Conservation (phyloP, 2,329 filamentous ascomycete genomes). For the Pseudogymnoascus sp. region DNA sequence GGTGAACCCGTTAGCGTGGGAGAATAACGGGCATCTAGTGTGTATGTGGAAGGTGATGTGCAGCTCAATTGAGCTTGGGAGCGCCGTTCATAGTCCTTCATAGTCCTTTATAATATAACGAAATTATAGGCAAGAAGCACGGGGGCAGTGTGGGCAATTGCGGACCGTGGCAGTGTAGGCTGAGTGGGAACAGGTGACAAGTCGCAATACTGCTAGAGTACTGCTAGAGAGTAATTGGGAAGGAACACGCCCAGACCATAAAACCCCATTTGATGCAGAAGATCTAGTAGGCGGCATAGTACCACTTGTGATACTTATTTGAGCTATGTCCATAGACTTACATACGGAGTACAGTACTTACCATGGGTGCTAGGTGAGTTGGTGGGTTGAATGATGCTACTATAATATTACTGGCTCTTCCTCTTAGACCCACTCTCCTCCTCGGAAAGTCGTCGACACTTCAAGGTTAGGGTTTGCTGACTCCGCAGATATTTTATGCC, state of each 20-base stretch:
- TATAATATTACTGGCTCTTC: neutral
- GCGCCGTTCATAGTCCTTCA: slow-evolving; percentile 3
- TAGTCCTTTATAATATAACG: slow-evolving; percentile 4
- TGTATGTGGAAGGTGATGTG: slow-evolving; percentile 1
- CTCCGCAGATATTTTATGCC: neutral
- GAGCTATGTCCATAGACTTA: neutral
- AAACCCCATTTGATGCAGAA: neutral
- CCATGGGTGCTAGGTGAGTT: neutral
- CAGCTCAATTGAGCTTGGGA: slow-evolving; percentile 1
- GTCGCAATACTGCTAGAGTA: neutral
- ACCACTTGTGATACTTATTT: neutral
- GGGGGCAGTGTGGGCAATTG: slow-evolving; percentile 12
- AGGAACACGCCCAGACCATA: neutral
- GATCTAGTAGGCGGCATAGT: neutral
- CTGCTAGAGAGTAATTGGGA: neutral
- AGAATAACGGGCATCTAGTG: slow-evolving; percentile 2
- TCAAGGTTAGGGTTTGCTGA: slow-evolving; percentile 4
- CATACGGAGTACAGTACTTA: neutral
- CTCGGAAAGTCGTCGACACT: neutral
- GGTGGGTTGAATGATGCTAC: neutral
- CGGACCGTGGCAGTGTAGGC: slow-evolving; percentile 16
- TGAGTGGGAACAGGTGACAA: slow-evolving; percentile 1
- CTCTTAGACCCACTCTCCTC: neutral
- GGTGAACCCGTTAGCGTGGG: neutral
- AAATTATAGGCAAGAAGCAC: slow-evolving; percentile 4